Evolutionary conservation across 1,284 basidiomycete genomes (phyloP).

Genomic region (Ustanciosporium gigantosporum): DNA sequence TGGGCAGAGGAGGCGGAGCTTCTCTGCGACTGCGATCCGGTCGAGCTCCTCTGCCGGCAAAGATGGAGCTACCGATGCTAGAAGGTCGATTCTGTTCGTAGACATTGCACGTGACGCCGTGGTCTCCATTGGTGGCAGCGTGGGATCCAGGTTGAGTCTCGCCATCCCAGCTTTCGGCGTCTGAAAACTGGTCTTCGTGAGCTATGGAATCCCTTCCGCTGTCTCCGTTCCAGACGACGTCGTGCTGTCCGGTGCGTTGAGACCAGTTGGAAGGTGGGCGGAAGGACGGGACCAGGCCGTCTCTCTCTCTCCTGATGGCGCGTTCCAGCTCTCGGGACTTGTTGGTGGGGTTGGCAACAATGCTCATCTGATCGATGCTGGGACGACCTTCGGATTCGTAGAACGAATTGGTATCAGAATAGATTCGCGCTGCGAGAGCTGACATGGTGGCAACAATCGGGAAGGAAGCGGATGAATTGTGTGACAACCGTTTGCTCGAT

Average conservation of each 20-base stretch:
- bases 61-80: conserved; percentile 48
- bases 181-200: conserved; percentile 45
- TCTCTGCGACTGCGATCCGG: conserved; percentile 19
- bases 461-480: no score
- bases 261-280: conserved; percentile 39
- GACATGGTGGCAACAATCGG: no score
- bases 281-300: conserved; percentile 18
- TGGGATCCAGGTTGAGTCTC: conserved; percentile 15
- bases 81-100: conserved; percentile 37
- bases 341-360: conserved; percentile 1
- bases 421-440: conserved; percentile 16
- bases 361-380: conserved; percentile 18
- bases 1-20: conserved; percentile 33
- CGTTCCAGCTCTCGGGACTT: conserved; percentile 32
- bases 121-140: conserved; percentile 8
- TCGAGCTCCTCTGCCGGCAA: conserved; percentile 38
- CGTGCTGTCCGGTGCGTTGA: conserved; percentile 22
- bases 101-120: conserved; percentile 15
- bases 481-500: no score
- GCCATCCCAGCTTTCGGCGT: conserved; percentile 46
- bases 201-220: conserved; percentile 1
- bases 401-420: conserved; percentile 26
- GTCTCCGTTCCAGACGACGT: conserved; percentile 45
- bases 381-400: conserved; percentile 29
- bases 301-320: conserved; percentile 26